Evolutionary conservation across 2,329 filamentous ascomycete species (phyloP), one percentile per base, ranked within the genome.

Genomic region (Talaromyces sp.): DNA sequence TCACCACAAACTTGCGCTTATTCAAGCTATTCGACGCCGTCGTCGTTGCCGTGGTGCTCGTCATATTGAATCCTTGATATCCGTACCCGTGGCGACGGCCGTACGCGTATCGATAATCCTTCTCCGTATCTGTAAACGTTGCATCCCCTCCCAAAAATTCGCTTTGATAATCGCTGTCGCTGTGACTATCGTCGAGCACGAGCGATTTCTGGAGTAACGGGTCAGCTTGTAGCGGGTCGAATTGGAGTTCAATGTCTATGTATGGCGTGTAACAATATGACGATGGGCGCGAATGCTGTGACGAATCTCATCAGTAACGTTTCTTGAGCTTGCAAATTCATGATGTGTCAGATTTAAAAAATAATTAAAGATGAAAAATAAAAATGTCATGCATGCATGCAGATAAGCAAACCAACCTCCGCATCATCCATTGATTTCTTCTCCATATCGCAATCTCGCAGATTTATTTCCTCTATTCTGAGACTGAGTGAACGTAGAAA

Each of bases 1-100:
- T n/a, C 39, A 68, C 62, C 61, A 74, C 70, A 12, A 25, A 48
- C 58, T 75, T 76, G 64, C 71, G 73, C 25, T 71, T 70, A 8
- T 35, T 56, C 33, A 56, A 28, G n/a, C 28, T 50, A 14, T 42
- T 55, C 12, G 37, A 42, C 4, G 44, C 58, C 44, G n/a, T 52
- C 16, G 31, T 21, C n/a, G 58, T 50, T 52, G 21, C n/a, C 23
- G 35, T 23, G 8, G 44, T 28, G n/a, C 7, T 33, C 46, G 12
- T 33, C 50, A 46, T 54, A 37, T 28, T 42, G 37, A 57, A 16
- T 31, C 23, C 9, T 12, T 28, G 35, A n/a, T 40, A 57, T 31
- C 35, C n/a, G 28, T 37, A 54, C 37, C 6, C 33, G 48, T n/a
- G 12, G 25, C 52, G 5, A 21, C 11, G 50, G 11, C 50, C 28